Evolutionary conservation across 768 basidiomycete genomes (phyloP), one percentile per base, ranked within the genome.

Genomic region (Filobasidium floriforme): DNA sequence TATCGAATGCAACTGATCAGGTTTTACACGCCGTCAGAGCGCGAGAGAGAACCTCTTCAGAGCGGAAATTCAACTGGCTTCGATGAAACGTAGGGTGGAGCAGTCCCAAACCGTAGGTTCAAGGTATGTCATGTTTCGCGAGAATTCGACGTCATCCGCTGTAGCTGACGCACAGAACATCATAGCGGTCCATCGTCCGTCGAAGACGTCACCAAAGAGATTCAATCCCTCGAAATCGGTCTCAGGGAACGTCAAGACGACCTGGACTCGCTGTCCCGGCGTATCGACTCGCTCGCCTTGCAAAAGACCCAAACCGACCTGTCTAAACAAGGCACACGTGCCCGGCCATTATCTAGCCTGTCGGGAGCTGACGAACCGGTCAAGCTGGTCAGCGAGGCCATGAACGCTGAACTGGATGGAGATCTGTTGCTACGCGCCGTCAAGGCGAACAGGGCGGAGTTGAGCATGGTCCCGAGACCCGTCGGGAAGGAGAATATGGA

Each of bases 331-430:
- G 5, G 46, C 22, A 6, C 22, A 5, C 46, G 46, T 12, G 15
- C 15, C 18, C 46, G 22, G 12, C 18, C 46, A 14, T 49, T 22
- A 22, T 6, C 22, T 12, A 49, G 15, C 15, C 46, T 49, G 46
- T 15, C 15, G 5, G 46, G 22, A 12, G 46, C 46, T 49, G 46
- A 49, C 15, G 46, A 22, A 15, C 46, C 46, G 12, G 46, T 22
- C 15, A 49, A 22, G 22, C 46, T 57, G 22, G 54, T 32, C 15
- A 24, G 18, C 18, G 54, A 32, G 15, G 54, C 54, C 15, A 15
- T 57, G 24, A 57, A 57, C 24, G 54, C 54, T 7, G 54, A 57
- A 24, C 7, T 57, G 14, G 54, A 57, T 57, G 54, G 54, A n/a
- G 54, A 57, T 7, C 14, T 32, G 22, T 57, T 57, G 15, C 24